Percentiles rank a stretch among this genome's conserved stretches.
Evolutionary conservation across 2,329 filamentous ascomycete genomes (phyloP).

Genomic region (Ophiostoma tasmaniense): DNA sequence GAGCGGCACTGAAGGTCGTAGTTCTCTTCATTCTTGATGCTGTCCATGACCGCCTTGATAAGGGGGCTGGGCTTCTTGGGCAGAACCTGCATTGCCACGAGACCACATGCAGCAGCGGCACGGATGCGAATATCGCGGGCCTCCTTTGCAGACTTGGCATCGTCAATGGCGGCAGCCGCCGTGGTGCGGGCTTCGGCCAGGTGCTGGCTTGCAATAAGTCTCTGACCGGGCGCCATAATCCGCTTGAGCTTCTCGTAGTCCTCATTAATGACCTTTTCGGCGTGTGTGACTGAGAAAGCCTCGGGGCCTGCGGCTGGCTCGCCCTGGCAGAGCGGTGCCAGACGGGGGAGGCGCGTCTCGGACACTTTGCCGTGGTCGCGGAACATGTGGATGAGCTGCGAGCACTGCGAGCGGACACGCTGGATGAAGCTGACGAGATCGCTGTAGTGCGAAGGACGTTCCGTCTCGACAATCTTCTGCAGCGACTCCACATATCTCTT

Average conservation of each 20-base stretch:
- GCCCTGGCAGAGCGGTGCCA: slow-evolving; percentile 89
- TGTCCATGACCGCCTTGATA: slow-evolving; percentile 98
- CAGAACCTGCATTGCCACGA: slow-evolving; percentile 77
- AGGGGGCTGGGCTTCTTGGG: slow-evolving; percentile 89
- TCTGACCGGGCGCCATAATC: slow-evolving; percentile 77
- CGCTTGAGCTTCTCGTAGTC: slow-evolving; percentile 88
- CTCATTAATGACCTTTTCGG: slow-evolving; percentile 74
- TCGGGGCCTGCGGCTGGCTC: slow-evolving; percentile 85
- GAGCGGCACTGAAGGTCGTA: slow-evolving; percentile 79
- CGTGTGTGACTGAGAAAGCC: slow-evolving; percentile 80
- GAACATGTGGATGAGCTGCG: slow-evolving; percentile 84
- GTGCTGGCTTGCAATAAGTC: slow-evolving; percentile 71
- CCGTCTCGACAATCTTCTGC: slow-evolving; percentile 68
- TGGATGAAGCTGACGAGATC: slow-evolving; percentile 87
- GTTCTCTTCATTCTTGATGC: slow-evolving; percentile 91
- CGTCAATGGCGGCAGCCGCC: slow-evolving; percentile 63
- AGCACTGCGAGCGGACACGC: slow-evolving; percentile 82
- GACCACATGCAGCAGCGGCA: slow-evolving; percentile 75
- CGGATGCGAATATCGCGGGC: slow-evolving; percentile 77
- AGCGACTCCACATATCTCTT: slow-evolving; percentile 57
- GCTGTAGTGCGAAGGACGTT: slow-evolving; percentile 73
- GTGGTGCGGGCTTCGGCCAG: slow-evolving; percentile 68
- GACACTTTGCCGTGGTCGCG: slow-evolving; percentile 80
- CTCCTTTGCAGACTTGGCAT: slow-evolving; percentile 70
- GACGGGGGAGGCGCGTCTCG: slow-evolving; percentile 61